Conservation (phyloP, 305 asterid species). For the Fraxinus latifolia region DNA sequence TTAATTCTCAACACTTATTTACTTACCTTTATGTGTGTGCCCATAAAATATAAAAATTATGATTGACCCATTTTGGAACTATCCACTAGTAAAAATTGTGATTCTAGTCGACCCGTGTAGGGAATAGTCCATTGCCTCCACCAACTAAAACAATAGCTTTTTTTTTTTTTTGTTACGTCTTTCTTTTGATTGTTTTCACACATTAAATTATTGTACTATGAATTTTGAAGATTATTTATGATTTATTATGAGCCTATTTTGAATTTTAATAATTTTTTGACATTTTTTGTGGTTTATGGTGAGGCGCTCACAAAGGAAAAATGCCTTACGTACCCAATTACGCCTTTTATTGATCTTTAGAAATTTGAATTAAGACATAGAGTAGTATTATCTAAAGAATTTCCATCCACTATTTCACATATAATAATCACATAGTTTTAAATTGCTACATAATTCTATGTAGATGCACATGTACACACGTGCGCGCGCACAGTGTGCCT, state of each 20-base stretch:
- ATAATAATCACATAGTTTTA: neutral
- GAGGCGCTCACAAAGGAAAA: neutral
- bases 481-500: neutral
- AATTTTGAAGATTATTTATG: neutral
- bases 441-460: neutral
- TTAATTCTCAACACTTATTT: neutral
- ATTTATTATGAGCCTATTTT: neutral
- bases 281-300: neutral
- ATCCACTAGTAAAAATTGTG: neutral
- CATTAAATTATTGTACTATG: neutral
- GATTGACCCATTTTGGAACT: neutral
- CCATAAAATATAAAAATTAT: neutral
- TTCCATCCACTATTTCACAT: neutral
- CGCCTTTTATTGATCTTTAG: neutral
- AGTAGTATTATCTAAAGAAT: neutral
- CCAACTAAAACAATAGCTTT: neutral
- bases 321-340: neutral
- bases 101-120: neutral
- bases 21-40: neutral
- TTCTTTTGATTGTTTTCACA: neutral
- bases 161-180: neutral
- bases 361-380: constrained; percentile 1
- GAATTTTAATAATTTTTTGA: neutral
- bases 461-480: neutral
- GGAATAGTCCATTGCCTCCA: neutral